phyloP scores from a whole-genome alignment of 2,329 filamentous ascomycete genomes.

The Setomelanomma holmii region DNA sequence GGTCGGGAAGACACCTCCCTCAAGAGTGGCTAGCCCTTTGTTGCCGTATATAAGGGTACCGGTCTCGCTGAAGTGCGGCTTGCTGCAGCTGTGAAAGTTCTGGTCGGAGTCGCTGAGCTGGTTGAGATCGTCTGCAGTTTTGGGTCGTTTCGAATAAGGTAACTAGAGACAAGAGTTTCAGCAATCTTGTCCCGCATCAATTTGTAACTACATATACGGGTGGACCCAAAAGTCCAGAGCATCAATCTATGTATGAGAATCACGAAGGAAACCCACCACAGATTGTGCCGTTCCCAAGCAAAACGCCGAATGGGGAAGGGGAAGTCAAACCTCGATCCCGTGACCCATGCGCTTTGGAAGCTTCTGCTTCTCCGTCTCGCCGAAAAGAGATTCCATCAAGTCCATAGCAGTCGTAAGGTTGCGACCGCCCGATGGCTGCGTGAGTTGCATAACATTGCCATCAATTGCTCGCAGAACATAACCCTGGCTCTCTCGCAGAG shows the following conservation, averaged over 20 bases:
- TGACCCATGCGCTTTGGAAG: conserved; percentile 59
- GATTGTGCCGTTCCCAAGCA: conserved; percentile 43
- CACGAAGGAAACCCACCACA: conserved; percentile 50
- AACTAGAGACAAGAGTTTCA: conserved; percentile 67
- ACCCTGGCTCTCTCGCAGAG: conserved; percentile 70
- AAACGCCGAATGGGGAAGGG: conserved; percentile 47
- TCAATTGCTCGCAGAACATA: conserved; percentile 62
- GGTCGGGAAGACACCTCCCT: conserved; percentile 61
- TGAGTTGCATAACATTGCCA: conserved; percentile 41
- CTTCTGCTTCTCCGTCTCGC: conserved; percentile 64
- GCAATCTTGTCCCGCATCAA: conserved; percentile 47
- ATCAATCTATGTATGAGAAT: conserved; percentile 42
- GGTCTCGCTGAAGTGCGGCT: conserved; percentile 79
- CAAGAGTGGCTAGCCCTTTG: conserved; percentile 50
- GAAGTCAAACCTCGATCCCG: conserved; percentile 89
- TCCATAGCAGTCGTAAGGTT: conserved; percentile 90
- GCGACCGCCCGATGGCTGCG: conserved; percentile 48
- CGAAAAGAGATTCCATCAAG: conserved; percentile 93
- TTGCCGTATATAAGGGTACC: conserved; percentile 74
- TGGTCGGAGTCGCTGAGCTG: conserved; percentile 70
- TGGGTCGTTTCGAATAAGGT: conserved; percentile 82
- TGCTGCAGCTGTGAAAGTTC: conserved; percentile 74
- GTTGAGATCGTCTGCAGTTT: conserved; percentile 69
- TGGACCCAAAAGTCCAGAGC: conserved; percentile 31
- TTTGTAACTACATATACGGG: conserved; percentile 55